These are phyloP conservation scores for Pseudoturritis turrita DNA, from an alignment of 345 rosid species.

Conservation along the genomic window DNA sequence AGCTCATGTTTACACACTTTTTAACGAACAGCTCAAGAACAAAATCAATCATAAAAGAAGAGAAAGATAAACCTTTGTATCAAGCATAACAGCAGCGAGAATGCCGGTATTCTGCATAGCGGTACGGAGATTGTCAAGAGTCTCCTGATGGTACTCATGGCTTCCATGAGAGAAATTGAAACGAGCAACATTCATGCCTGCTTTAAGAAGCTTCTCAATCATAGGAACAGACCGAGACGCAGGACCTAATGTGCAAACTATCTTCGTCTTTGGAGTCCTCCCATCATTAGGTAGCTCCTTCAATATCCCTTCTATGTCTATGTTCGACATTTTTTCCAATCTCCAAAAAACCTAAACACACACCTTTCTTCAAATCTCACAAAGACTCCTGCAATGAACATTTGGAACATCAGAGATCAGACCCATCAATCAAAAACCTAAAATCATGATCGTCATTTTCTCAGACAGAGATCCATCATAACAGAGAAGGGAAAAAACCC, in stretches of 20 bases:
- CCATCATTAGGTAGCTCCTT: slow-evolving; percentile 53
- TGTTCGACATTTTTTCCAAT: slow-evolving; percentile 60
- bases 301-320: slow-evolving; percentile 78
- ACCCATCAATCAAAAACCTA: neutral
- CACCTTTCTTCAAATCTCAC: neutral
- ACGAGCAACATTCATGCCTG: slow-evolving; percentile 16
- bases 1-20: neutral
- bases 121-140: slow-evolving; percentile 17
- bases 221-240: slow-evolving; percentile 52
- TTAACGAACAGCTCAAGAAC: neutral
- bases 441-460: neutral
- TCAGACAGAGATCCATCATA: neutral
- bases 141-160: slow-evolving; percentile 20
- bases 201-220: slow-evolving; percentile 33
- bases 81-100: slow-evolving; percentile 22
- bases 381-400: neutral
- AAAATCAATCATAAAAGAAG: neutral
- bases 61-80: slow-evolving; percentile 12
- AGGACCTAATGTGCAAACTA: slow-evolving; percentile 60
- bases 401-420: neutral
- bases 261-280: slow-evolving; percentile 45
- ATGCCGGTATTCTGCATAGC: slow-evolving; percentile 21
- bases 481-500: neutral
- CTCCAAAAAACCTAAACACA: neutral
- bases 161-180: slow-evolving; percentile 13